A percentile compares a stretch with the other conserved stretches of the same genome.
Evolutionary conservation across 2,329 filamentous ascomycete species (phyloP).

Genomic region (Claviceps quebecensis): DNA sequence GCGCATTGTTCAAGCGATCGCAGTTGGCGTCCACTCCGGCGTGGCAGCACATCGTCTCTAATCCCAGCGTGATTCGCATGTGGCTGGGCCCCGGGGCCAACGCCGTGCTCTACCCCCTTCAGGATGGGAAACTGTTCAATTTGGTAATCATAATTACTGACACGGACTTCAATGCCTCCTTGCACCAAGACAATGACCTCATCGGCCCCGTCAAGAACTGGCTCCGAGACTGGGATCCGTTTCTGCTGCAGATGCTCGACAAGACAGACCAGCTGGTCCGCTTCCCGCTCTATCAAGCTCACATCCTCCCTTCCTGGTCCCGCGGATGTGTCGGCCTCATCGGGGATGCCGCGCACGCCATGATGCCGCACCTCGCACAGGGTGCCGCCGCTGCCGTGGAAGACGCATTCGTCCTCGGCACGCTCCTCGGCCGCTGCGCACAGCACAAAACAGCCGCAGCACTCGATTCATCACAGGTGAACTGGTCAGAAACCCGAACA

Average conservation of each 20-base stretch:
- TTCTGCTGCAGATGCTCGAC: constrained; percentile 4
- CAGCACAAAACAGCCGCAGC: not conserved
- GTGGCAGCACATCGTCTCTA: not conserved
- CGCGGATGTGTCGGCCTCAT: constrained; percentile 7
- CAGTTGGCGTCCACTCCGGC: constrained; percentile 3
- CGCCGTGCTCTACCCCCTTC: constrained; percentile 6
- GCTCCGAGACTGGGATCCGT: constrained; percentile 5
- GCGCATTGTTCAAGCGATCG: constrained; percentile 2
- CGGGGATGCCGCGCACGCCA: constrained; percentile 11
- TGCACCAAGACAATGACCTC: not conserved
- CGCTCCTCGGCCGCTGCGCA: constrained; percentile 14
- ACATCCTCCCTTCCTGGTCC: constrained; percentile 4
- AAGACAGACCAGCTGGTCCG: constrained; percentile 2
- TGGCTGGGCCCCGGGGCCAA: constrained; percentile 6
- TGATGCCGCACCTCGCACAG: constrained; percentile 13
- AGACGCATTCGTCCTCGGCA: constrained; percentile 12
- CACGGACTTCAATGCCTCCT: constrained; percentile 2
- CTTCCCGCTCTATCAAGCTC: constrained; percentile 6
- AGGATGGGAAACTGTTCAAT: constrained; percentile 3
- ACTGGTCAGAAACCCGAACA: too few species aligned
- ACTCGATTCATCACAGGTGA: too few species aligned
- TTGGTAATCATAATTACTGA: constrained; percentile 4
- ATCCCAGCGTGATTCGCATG: not conserved
- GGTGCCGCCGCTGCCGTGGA: constrained; percentile 14
- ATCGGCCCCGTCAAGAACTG: not conserved